Conservation (phyloP, 2,329 filamentous ascomycete genomes). For the Elsinoe necatrix region DNA sequence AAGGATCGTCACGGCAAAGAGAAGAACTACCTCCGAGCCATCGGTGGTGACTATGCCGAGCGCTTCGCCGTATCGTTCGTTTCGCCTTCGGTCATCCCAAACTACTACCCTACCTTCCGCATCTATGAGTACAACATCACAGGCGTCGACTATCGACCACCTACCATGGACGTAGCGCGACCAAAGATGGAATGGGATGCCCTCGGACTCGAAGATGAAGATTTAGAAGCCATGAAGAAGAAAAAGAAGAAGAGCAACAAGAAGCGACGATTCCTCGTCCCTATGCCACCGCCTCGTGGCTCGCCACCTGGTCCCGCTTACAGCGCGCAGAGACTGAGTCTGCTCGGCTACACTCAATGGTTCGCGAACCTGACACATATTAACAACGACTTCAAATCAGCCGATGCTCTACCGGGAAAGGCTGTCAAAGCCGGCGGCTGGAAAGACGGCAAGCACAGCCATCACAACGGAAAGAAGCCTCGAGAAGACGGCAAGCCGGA, state of each 20-base stretch:
- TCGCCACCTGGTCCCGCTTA: constrained; percentile 82
- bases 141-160: constrained; percentile 50
- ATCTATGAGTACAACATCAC: constrained; percentile 91
- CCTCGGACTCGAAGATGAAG: background rate
- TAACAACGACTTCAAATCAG: constrained; percentile 57
- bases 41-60: constrained; percentile 76
- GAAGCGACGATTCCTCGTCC: constrained; percentile 46
- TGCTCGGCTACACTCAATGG: constrained; percentile 79
- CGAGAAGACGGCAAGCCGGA: constrained; percentile 44
- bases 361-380: constrained; percentile 88
- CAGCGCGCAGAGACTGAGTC: constrained; percentile 69
- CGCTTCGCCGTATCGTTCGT: constrained; percentile 75
- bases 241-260: constrained; percentile 44
- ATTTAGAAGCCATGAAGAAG: constrained; percentile 20
- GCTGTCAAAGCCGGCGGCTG: constrained; percentile 38
- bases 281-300: constrained; percentile 62
- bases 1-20: constrained; percentile 46
- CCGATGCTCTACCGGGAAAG: constrained; percentile 1
- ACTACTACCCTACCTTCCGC: constrained; percentile 80
- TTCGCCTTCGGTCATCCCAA: constrained; percentile 66
- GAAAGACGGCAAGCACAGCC: constrained; percentile 53
- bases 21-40: constrained; percentile 51
- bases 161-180: constrained; percentile 27
- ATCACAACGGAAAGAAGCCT: constrained; percentile 46
- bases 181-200: constrained; percentile 3